phyloP scores from a whole-genome alignment of 1,284 basidiomycete genomes.

The Sporisorium graminicola region DNA sequence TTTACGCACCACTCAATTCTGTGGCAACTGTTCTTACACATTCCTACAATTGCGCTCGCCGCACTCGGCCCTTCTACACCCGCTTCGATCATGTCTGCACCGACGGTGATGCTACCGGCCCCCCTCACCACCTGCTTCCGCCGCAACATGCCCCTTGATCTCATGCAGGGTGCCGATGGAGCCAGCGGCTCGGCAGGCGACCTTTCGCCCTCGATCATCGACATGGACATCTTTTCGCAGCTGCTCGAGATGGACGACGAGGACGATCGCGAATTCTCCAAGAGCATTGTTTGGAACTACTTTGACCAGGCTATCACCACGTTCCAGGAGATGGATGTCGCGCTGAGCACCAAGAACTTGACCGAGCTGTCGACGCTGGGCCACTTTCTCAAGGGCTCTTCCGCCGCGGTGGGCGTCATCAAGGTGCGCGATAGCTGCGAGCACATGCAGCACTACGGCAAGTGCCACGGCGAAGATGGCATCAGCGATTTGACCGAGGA shows the following conservation, averaged over 20 bases:
- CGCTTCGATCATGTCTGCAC: background rate
- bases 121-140: background rate
- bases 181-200: conserved; percentile 42
- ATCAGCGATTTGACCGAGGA: conserved; percentile 48
- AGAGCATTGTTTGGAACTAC: conserved; percentile 82
- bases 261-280: conserved; percentile 80
- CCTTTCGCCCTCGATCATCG: conserved; percentile 73
- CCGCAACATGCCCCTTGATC: background rate
- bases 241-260: conserved; percentile 92
- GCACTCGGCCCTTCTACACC: background rate
- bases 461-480: conserved; percentile 70
- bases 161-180: conserved; percentile 29
- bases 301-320: conserved; percentile 77
- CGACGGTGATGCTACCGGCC: background rate
- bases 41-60: background rate
- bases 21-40: background rate
- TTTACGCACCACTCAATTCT: background rate
- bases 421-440: conserved; percentile 86
- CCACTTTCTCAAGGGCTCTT: conserved; percentile 94
- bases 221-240: conserved; percentile 84
- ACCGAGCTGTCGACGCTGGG: conserved; percentile 80
- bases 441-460: conserved; percentile 86
- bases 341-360: conserved; percentile 77
- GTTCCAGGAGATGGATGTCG: conserved; percentile 82
- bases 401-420: conserved; percentile 85